Evolutionary conservation across 768 basidiomycete genomes (phyloP), one percentile per base, ranked within the genome.

Genomic region (Mycena kentingensis): DNA sequence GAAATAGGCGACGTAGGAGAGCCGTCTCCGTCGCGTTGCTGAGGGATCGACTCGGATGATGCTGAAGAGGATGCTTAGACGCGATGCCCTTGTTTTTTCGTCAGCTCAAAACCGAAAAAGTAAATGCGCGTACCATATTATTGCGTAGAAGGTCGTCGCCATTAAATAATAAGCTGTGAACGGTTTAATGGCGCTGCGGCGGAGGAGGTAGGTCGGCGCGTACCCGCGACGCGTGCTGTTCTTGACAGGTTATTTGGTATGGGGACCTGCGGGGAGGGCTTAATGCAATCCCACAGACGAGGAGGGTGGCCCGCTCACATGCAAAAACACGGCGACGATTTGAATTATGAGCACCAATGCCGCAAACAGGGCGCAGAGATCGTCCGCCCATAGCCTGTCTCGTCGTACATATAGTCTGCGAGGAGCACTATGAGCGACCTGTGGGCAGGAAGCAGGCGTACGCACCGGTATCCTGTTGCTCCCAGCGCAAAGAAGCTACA

Each of bases 41-140:
- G 71, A 70, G 2, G 77, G 75, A 46, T 77, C 76, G 59, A 82
- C 72, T 31, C 81, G 77, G 46, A 81, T 75, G 53, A 83, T 72
- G 5, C 80, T 81, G 65, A 78, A 79, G 6, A 83, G 65, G 37
- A 81, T 80, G 22, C 79, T 75, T n/a, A 80, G 65, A 18, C 80
- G 74, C 2, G 80, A 68, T 31, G 67, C 71, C 76, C 77, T 78
- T 45, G 18, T 27, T n/a, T 21, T n/a, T 29, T 32, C 26, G 18
- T 13, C 13, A 22, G 22, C n/a, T 16, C 19, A 10, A 18, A 37
- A 21, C 38, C n/a, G 36, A 34, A 11, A 3, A 22, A 37, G 41
- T 18, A 4, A 12, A 2, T 18, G 25, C 43, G 43, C 65, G 15
- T 36, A 74, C 76, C 74, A 77, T 36, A 75, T 67, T 16, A 71